These are phyloP conservation scores for Naganishia kalamii DNA, from an alignment of 768 basidiomycete genomes.

Conservation along the genomic window DNA sequence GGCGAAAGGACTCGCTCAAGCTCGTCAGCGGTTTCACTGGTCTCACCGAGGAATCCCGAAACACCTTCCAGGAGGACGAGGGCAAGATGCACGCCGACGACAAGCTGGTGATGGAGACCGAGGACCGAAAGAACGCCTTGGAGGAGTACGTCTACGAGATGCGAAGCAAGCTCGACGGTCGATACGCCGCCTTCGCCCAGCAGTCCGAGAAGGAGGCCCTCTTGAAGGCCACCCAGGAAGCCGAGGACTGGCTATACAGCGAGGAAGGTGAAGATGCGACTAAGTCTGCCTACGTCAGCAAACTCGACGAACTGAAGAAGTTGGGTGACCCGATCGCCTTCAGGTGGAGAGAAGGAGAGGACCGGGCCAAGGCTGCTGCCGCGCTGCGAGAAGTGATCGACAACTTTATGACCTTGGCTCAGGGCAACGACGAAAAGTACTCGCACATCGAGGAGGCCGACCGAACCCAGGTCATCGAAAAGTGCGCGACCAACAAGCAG, in stretches of 20 bases:
- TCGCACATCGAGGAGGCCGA: slow-evolving; percentile 70
- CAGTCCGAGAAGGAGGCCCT: slow-evolving; percentile 71
- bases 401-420: slow-evolving; percentile 74
- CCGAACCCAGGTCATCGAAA: slow-evolving; percentile 59
- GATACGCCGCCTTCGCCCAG: slow-evolving; percentile 70
- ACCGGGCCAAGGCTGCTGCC: slow-evolving; percentile 64
- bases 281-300: slow-evolving; percentile 86
- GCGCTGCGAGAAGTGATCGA: slow-evolving; percentile 82
- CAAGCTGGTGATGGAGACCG: slow-evolving; percentile 95
- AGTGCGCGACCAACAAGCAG: slow-evolving; percentile 79
- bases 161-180: slow-evolving; percentile 82
- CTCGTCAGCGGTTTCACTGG: slow-evolving; percentile 62
- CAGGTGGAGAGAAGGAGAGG: slow-evolving; percentile 76
- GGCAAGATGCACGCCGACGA: slow-evolving; percentile 81
- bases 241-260: slow-evolving; percentile 95
- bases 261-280: slow-evolving; percentile 92
- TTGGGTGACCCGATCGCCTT: slow-evolving; percentile 79
- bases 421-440: slow-evolving; percentile 68
- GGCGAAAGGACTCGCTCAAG: slow-evolving; percentile 74
- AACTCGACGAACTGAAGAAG: slow-evolving; percentile 73
- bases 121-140: slow-evolving; percentile 96
- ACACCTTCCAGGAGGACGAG: slow-evolving; percentile 71
- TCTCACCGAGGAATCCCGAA: slow-evolving; percentile 60
- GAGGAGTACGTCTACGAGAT: slow-evolving; percentile 98
- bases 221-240: slow-evolving; percentile 61